These are phyloP conservation scores for Elongisporangium prolatum DNA, from an alignment of 352 stramenopile species.

Conservation along the genomic window DNA sequence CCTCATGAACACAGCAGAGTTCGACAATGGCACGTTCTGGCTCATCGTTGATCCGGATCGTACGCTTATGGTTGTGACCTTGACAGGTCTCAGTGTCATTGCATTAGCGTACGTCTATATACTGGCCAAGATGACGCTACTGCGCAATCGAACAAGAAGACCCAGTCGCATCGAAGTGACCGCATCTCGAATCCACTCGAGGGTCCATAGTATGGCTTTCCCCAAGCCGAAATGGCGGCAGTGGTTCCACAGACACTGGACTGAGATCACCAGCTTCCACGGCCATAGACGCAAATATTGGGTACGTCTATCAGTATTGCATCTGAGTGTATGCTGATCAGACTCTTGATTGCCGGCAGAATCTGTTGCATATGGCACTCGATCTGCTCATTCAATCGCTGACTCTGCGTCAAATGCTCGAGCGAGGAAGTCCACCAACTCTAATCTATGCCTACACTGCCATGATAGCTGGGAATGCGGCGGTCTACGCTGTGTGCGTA, in stretches of 20 bases:
- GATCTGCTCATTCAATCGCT: slow-evolving; percentile 10
- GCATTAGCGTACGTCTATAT: slow-evolving; percentile 16
- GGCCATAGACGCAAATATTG: slow-evolving; percentile 11
- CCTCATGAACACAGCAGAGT: slow-evolving; percentile 37
- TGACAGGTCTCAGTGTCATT: slow-evolving; percentile 10
- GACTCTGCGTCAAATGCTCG: slow-evolving; percentile 12
- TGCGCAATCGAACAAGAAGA: background rate
- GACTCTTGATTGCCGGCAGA: slow-evolving; percentile 15
- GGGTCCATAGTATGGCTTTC: background rate
- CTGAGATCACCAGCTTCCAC: slow-evolving; percentile 11
- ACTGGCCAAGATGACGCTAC: slow-evolving; percentile 20
- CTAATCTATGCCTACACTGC: slow-evolving; percentile 8
- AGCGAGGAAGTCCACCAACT: slow-evolving; percentile 5
- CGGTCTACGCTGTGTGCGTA: slow-evolving; percentile 11
- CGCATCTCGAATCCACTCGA: background rate
- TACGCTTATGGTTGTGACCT: slow-evolving; percentile 8
- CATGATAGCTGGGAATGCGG: slow-evolving; percentile 11
- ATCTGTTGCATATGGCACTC: slow-evolving; percentile 9
- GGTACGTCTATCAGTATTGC: slow-evolving; percentile 1
- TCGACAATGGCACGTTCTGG: slow-evolving; percentile 52
- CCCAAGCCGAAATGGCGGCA: background rate
- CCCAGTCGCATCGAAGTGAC: background rate
- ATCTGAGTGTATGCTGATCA: no score
- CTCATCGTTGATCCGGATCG: slow-evolving; percentile 16
- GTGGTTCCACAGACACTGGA: slow-evolving; percentile 1